Evolutionary conservation across 73 alveolate genomes (phyloP).

Genomic region (Durusdinium trenchii): DNA sequence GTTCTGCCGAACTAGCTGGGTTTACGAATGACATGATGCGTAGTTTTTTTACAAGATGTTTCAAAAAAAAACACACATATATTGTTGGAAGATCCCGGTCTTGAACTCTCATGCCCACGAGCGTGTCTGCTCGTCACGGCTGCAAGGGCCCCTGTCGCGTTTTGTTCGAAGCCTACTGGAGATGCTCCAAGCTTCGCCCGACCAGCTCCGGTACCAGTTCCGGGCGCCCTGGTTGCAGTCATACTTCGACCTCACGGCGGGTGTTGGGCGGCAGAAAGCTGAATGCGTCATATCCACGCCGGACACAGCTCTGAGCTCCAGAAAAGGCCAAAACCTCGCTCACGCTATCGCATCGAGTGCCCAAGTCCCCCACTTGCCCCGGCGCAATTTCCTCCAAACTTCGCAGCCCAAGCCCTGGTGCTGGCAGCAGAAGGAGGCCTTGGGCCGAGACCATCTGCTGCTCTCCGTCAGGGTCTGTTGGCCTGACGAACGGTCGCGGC

Average conservation of each 20-base stretch:
- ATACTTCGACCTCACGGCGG: too few relatives aligned
- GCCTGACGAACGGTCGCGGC: too few relatives aligned
- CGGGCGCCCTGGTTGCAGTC: neutral
- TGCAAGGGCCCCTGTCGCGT: too few relatives aligned
- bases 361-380: neutral
- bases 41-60: neutral
- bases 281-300: too few relatives aligned
- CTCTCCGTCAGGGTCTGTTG: too few relatives aligned
- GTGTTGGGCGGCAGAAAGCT: too few relatives aligned
- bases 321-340: too few relatives aligned
- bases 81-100: neutral
- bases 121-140: too few relatives aligned
- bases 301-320: too few relatives aligned
- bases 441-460: slow-evolving; percentile 42
- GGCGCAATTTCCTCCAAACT: slow-evolving; percentile 2
- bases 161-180: neutral
- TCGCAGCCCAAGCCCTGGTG: slow-evolving; percentile 25
- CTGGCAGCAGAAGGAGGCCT: slow-evolving; percentile 45
- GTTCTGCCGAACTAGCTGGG: neutral
- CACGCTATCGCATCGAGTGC: too few relatives aligned
- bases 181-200: neutral
- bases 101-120: too few relatives aligned
- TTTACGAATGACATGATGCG: neutral
- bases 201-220: slow-evolving; percentile 13
- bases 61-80: neutral